These are phyloP conservation scores for Cyclocybe aegerita DNA, from an alignment of 768 basidiomycete genomes.

Conservation along the genomic window DNA sequence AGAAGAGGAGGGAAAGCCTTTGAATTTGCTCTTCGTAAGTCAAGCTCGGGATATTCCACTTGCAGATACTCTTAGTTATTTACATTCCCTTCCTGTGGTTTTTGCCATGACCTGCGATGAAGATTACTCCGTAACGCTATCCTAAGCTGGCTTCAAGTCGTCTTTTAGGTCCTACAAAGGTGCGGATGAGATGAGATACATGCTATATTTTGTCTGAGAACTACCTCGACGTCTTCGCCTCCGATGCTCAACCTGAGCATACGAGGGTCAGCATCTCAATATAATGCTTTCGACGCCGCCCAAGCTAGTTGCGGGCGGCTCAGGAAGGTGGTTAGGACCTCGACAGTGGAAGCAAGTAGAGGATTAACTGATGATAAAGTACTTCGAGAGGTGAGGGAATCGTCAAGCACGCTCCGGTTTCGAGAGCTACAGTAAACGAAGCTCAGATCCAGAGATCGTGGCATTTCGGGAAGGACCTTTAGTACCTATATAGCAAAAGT, in stretches of 20 bases:
- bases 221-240: constrained; percentile 76
- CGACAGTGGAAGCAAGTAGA: not conserved
- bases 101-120: constrained; percentile 31
- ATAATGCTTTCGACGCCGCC: constrained; percentile 87
- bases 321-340: not conserved
- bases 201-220: not conserved
- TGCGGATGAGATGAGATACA: constrained; percentile 1
- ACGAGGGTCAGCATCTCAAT: constrained; percentile 57
- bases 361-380: constrained; percentile 64
- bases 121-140: not conserved
- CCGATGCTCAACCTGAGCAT: constrained; percentile 79
- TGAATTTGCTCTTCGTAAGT: not conserved
- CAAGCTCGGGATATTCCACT: not conserved
- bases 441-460: not conserved
- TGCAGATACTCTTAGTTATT: not conserved
- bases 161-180: constrained; percentile 62
- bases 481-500: constrained; percentile 72
- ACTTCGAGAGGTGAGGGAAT: constrained; percentile 61
- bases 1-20: not conserved
- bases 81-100: not conserved
- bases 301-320: constrained; percentile 78
- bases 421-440: constrained; percentile 38
- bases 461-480: constrained; percentile 18
- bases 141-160: constrained; percentile 57
- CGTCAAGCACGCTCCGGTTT: constrained; percentile 49